Percentiles rank a stretch among this genome's conserved stretches.
Conservation (phyloP, 768 basidiomycete species). For the Amanita molliuscula region DNA sequence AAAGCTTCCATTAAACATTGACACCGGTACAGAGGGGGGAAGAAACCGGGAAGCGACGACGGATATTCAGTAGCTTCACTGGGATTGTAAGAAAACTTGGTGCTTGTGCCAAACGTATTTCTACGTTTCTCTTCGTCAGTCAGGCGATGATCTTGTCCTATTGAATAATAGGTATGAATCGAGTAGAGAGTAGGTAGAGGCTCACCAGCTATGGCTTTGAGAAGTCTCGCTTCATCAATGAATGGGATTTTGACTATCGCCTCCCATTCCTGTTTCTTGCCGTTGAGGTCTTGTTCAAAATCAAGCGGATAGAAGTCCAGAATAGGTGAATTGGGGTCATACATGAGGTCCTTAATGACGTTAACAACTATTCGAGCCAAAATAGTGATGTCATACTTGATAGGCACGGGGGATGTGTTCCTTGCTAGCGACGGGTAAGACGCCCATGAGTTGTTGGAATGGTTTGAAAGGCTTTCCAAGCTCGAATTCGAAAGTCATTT, state of each 20-base stretch:
- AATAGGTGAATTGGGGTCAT: conserved; percentile 73
- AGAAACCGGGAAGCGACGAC: conserved; percentile 90
- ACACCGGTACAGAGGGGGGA: conserved; percentile 79
- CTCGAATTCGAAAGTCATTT: conserved; percentile 80
- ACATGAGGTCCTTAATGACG: conserved; percentile 73
- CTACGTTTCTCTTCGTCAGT: conserved; percentile 65
- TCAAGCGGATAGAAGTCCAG: conserved; percentile 89
- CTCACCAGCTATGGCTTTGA: conserved; percentile 77
- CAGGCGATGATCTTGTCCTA: conserved; percentile 72
- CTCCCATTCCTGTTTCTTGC: conserved; percentile 99
- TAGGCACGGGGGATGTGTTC: conserved; percentile 84
- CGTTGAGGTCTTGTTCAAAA: conserved; percentile 91
- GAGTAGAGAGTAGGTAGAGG: background rate
- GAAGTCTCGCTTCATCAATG: conserved; percentile 71
- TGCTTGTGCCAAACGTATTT: conserved; percentile 74
- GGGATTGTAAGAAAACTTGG: conserved; percentile 61
- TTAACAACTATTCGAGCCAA: background rate
- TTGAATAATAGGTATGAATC: conserved; percentile 3
- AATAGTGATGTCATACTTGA: conserved; percentile 37
- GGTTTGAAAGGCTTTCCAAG: conserved; percentile 87
- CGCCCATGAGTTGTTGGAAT: conserved; percentile 97
- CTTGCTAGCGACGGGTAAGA: conserved; percentile 83
- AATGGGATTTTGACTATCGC: conserved; percentile 98
- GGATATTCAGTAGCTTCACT: conserved; percentile 66
- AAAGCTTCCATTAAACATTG: conserved; percentile 75